phyloP scores from a whole-genome alignment of 352 stramenopile genomes.

The Globisporangium rhizosaccharum region DNA sequence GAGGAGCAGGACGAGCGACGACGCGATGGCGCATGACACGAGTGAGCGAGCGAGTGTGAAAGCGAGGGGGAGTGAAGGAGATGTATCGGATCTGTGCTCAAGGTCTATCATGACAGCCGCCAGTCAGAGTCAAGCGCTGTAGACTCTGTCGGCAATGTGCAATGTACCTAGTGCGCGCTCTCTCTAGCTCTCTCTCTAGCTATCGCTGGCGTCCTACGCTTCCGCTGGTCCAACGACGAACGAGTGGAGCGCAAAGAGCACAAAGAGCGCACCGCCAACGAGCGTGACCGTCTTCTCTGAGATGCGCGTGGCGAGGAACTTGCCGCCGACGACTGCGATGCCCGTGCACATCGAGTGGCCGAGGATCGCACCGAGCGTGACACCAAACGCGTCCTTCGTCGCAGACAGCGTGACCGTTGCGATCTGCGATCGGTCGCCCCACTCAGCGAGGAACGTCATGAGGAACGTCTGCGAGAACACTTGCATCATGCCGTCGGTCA shows the following conservation, averaged over 20 bases:
- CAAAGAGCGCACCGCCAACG: constrained; percentile 94
- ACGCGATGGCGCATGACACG: not conserved
- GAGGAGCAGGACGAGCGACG: constrained; percentile 17
- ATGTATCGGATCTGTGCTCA: constrained; percentile 4
- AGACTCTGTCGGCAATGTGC: no score
- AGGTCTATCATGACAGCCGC: not conserved
- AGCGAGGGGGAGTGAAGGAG: no score
- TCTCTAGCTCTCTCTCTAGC: not conserved
- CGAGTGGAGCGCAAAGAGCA: constrained; percentile 96
- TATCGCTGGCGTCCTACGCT: constrained; percentile 2
- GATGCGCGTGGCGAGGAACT: constrained; percentile 97
- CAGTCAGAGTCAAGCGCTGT: no score
- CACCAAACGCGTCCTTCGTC: constrained; percentile 92
- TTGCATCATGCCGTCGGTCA: constrained; percentile 62
- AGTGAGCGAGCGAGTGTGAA: constrained; percentile 2
- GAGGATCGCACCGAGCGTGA: constrained; percentile 95
- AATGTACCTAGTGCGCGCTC: no score
- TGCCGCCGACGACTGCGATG: constrained; percentile 95
- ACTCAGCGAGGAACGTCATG: constrained; percentile 98
- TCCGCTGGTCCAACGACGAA: constrained; percentile 84
- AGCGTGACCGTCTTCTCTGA: constrained; percentile 96
- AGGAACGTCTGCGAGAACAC: constrained; percentile 94
- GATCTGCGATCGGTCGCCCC: constrained; percentile 97
- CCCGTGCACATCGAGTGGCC: constrained; percentile 98
- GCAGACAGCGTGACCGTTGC: constrained; percentile 97